A percentile compares a stretch with the other conserved stretches of the same genome.
Evolutionary conservation across 163 green algal genomes (phyloP).

Genomic region (Chlamydomonas reinhardtii): DNA sequence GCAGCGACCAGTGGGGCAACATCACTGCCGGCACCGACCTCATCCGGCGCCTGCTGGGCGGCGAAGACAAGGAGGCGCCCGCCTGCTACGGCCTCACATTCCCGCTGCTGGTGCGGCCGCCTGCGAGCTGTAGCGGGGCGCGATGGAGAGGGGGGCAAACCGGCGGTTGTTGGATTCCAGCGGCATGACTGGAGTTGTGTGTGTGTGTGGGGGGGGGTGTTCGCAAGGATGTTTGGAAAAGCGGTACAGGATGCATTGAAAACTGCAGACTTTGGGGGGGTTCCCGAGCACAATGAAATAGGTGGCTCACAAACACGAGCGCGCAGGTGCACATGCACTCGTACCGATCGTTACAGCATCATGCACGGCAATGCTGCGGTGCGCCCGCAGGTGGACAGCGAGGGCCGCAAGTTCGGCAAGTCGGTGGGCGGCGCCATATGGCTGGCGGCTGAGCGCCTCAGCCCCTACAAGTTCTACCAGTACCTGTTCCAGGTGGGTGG

Average conservation of each 20-base stretch:
- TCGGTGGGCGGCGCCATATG: slow-evolving; percentile 93
- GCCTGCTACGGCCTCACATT: slow-evolving; percentile 94
- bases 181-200: no score
- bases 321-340: not conserved
- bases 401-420: slow-evolving; percentile 98
- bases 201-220: no score
- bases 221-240: no score
- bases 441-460: slow-evolving; percentile 91
- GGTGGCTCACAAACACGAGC: not conserved
- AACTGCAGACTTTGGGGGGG: no score
- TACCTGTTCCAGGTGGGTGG: slow-evolving; percentile 81
- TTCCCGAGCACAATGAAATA: no score
- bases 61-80: slow-evolving; percentile 55
- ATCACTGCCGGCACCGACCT: slow-evolving; percentile 94
- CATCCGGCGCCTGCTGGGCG: slow-evolving; percentile 69
- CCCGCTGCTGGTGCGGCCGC: slow-evolving; percentile 91
- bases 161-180: no score
- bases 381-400: slow-evolving; percentile 80
- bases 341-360: no score
- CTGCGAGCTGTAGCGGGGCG: no score
- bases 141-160: no score
- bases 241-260: no score
- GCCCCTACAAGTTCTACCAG: slow-evolving; percentile 99
- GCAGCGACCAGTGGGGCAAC: slow-evolving; percentile 99
- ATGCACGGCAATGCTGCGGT: no score